Evolutionary conservation across 768 basidiomycete genomes (phyloP).

Genomic region (Melanogaster broomeanus): DNA sequence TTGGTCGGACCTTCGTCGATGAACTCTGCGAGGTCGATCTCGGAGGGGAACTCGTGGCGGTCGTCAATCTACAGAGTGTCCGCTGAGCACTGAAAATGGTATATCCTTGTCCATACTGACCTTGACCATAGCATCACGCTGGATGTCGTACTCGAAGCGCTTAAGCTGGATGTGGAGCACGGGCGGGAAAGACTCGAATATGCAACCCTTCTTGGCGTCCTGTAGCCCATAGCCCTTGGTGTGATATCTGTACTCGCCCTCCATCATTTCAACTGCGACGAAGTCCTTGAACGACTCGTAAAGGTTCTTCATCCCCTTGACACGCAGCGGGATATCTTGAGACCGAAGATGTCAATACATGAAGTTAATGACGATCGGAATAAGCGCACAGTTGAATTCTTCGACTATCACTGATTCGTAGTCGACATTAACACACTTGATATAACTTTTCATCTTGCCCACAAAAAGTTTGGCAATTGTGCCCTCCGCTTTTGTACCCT

Average conservation of each 20-base stretch:
- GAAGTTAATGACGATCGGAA: background rate
- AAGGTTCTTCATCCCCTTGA: conserved; percentile 97
- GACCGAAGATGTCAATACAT: background rate
- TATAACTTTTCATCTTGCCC: conserved; percentile 99
- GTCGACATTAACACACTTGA: conserved; percentile 98
- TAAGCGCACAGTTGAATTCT: conserved; percentile 85
- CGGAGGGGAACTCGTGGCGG: conserved; percentile 98
- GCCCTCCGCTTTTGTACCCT: conserved; percentile 94
- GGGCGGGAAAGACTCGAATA: conserved; percentile 98
- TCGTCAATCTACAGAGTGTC: conserved; percentile 77
- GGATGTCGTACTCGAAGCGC: conserved; percentile 98
- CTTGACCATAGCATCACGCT: conserved; percentile 99
- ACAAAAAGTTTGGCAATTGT: conserved; percentile 94
- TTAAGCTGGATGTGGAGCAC: conserved; percentile 97
- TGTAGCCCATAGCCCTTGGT: conserved; percentile 96
- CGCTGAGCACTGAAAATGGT: conserved; percentile 1
- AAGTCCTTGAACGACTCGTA: conserved; percentile 98
- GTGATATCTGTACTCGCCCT: conserved; percentile 98
- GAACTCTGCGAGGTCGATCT: conserved; percentile 94
- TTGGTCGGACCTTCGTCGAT: conserved; percentile 79
- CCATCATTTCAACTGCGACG: conserved; percentile 93
- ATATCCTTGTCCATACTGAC: conserved; percentile 33
- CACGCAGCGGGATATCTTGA: conserved; percentile 95
- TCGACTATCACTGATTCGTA: conserved; percentile 93
- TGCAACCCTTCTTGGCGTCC: conserved; percentile 99